phyloP scores from a whole-genome alignment of 2,329 filamentous ascomycete species.

The Penicillium sp. region DNA sequence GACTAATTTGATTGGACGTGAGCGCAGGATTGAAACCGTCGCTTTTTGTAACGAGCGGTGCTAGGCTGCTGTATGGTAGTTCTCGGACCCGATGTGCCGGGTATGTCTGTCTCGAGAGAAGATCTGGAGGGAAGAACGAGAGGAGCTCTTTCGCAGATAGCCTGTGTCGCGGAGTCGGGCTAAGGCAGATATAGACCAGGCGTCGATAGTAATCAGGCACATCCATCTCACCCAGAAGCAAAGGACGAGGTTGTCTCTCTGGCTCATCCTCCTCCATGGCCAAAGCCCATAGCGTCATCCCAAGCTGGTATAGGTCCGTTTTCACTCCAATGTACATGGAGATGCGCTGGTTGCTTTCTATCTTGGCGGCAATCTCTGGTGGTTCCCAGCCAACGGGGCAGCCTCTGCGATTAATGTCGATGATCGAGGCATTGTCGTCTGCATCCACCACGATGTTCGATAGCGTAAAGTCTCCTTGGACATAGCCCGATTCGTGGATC shows the following conservation, averaged over 20 bases:
- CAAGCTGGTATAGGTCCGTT: conserved; percentile 90
- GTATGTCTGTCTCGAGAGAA: conserved; percentile 10
- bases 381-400: conserved; percentile 98
- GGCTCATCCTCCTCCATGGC: conserved; percentile 86
- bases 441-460: conserved; percentile 94
- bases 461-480: conserved; percentile 94
- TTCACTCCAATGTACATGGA: conserved; percentile 98
- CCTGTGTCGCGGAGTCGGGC: conserved; percentile 66
- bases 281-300: conserved; percentile 94
- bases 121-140: conserved; percentile 56
- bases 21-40: conserved; percentile 6
- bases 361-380: conserved; percentile 78
- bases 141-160: conserved; percentile 70
- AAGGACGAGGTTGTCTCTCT: conserved; percentile 68
- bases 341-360: conserved; percentile 83
- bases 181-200: conserved; percentile 72
- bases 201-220: conserved; percentile 75
- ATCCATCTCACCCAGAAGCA: conserved; percentile 52
- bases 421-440: conserved; percentile 84
- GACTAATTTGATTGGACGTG: background rate
- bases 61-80: background rate
- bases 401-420: conserved; percentile 96
- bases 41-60: conserved; percentile 7
- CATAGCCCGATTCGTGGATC: conserved; percentile 92
- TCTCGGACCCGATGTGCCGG: conserved; percentile 5